phyloP scores from a whole-genome alignment of 805 yeast genomes.

The Danielozyma ontarioensis region DNA sequence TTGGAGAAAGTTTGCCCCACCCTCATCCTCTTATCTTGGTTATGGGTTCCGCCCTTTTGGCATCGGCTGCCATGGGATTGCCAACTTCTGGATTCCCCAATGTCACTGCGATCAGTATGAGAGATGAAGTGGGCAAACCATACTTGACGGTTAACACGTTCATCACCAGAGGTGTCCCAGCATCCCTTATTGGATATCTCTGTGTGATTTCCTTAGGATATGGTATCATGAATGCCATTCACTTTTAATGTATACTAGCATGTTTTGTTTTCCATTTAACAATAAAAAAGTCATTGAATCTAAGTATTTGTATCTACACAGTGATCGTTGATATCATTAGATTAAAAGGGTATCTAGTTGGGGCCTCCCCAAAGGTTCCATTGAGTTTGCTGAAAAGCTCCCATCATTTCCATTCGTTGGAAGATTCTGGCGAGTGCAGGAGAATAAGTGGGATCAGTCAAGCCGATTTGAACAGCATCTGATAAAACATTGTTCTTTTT shows the following conservation, averaged over 20 bases:
- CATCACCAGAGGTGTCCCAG: constrained; percentile 40
- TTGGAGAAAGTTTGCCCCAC: constrained; percentile 31
- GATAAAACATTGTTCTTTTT: constrained; percentile 20
- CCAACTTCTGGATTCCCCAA: constrained; percentile 43
- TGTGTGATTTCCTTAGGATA: constrained; percentile 34
- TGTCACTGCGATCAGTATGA: constrained; percentile 40
- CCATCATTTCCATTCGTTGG: constrained; percentile 23
- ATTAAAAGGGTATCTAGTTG: too few species aligned
- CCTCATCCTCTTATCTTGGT: constrained; percentile 36
- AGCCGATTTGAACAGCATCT: constrained; percentile 16
- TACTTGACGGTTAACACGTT: constrained; percentile 38
- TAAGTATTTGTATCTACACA: too few species aligned
- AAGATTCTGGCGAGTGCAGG: constrained; percentile 29
- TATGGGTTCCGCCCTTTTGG: constrained; percentile 37
- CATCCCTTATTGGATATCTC: constrained; percentile 31
- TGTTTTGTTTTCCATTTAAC: too few species aligned
- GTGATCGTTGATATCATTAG: too few species aligned
- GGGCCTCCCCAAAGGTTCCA: constrained; percentile 23
- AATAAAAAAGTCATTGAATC: too few species aligned
- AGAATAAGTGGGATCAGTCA: constrained; percentile 24
- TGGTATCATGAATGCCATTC: constrained; percentile 28
- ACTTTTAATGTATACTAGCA: too few species aligned
- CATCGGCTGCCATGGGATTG: constrained; percentile 43
- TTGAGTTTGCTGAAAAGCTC: constrained; percentile 25
- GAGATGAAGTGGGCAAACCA: constrained; percentile 36